Conservation (phyloP, 148 eudicot genomes). For the Cornus kousa region DNA sequence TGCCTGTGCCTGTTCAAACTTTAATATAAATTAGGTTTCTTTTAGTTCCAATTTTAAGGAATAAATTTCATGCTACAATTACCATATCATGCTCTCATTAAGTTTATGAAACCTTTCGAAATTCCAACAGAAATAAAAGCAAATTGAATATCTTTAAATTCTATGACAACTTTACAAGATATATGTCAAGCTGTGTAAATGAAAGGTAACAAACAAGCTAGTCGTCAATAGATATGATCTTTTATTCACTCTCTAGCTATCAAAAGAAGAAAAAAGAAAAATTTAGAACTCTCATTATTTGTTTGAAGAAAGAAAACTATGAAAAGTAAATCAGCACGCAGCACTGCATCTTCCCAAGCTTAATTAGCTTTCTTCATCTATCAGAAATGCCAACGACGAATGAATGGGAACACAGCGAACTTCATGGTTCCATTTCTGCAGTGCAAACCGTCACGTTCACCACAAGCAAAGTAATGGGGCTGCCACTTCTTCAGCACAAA, state of each 20-base stretch:
- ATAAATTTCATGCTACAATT: too few relatives aligned
- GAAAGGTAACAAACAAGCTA: too few relatives aligned
- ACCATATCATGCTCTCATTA: too few relatives aligned
- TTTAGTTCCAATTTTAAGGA: too few relatives aligned
- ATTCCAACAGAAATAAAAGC: too few relatives aligned
- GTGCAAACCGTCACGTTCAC: constrained; percentile 63
- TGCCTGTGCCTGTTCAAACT: too few relatives aligned
- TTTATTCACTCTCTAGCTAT: not conserved
- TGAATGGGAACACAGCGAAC: constrained; percentile 52
- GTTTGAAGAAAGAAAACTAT: not conserved
- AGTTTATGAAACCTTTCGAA: too few relatives aligned
- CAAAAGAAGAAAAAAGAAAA: not conserved
- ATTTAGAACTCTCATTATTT: not conserved
- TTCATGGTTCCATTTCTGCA: constrained; percentile 70
- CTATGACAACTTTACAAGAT: not conserved
- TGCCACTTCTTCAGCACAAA: constrained; percentile 53
- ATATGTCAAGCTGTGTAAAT: not conserved
- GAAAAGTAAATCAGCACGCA: not conserved
- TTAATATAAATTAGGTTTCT: too few relatives aligned
- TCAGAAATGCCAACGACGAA: constrained; percentile 19
- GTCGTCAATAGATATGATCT: not conserved
- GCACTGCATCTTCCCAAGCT: not conserved
- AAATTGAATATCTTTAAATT: too few relatives aligned
- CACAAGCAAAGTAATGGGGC: constrained; percentile 72
- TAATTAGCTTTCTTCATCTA: too few relatives aligned